Conservation (phyloP, 352 stramenopile species). For the Globisporangium recalcitrans region DNA sequence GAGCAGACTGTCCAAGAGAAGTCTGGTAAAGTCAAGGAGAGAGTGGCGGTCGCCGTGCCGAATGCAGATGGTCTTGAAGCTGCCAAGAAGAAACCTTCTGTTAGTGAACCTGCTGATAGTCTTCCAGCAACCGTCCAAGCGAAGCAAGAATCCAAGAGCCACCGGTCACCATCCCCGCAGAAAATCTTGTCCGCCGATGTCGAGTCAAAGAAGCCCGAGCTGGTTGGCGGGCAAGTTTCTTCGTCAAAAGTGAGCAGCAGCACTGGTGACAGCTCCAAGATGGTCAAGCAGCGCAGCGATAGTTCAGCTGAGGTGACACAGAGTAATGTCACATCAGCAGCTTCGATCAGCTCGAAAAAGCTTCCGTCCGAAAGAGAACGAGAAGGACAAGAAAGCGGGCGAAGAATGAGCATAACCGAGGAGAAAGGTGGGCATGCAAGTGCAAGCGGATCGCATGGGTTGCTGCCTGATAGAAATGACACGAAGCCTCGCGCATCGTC, state of each 20-base stretch:
- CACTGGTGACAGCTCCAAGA: neutral
- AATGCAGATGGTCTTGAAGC: neutral
- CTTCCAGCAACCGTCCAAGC: neutral
- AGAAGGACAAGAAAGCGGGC: neutral
- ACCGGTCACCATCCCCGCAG: neutral
- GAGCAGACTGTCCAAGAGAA: neutral
- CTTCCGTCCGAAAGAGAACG: neutral
- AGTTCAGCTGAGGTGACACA: neutral
- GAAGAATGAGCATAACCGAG: constrained; percentile 13
- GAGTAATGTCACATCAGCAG: neutral
- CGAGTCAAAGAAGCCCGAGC: neutral
- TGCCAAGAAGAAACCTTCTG: neutral
- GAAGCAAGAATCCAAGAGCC: neutral
- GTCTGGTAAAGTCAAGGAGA: neutral
- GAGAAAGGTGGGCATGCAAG: constrained; percentile 26
- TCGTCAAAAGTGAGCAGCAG: neutral
- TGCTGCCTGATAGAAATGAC: constrained; percentile 11
- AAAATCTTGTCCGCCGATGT: neutral
- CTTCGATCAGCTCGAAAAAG: neutral
- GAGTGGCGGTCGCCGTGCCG: neutral
- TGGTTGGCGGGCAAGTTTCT: neutral
- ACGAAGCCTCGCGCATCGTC: constrained; percentile 34
- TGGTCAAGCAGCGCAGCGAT: neutral
- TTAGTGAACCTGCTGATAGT: neutral
- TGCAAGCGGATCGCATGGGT: constrained; percentile 17